Evolutionary conservation across 2,329 filamentous ascomycete genomes (phyloP), one percentile per base, ranked within the genome.

Genomic region (Pseudogymnoascus sp.): DNA sequence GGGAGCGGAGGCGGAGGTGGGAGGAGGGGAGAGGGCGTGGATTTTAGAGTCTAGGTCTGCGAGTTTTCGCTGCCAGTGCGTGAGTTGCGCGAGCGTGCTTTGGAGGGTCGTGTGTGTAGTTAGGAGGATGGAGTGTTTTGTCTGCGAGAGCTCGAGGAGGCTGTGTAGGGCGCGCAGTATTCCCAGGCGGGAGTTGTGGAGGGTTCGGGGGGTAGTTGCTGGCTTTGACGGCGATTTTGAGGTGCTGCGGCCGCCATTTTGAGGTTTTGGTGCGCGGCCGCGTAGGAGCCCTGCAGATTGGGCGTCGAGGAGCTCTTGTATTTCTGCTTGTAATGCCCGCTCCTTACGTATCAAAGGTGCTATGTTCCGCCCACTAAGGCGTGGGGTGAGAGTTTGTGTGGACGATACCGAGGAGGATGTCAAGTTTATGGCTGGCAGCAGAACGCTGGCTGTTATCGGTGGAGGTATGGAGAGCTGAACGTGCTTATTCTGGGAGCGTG

Each of bases 231-330:
- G 24, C 7, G 24, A 12, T 31, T 31, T 53, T 1, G 46, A 53
- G 14, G 46, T n/a, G 1, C 40, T 43, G 7, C 14, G 6, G 4
- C 6, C 2, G 24, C 24, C 46, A 53, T 53, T 53, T 31, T 16
- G 14, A 0, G 46, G 8, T 31, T 53, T 53, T 11, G 46, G 46
- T 6, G 46, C 46, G 8, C 46, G 24, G 2, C 77, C 65, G 2
- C 24, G 64, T 12, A 74, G 35, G 4, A 74, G 59, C 6, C 81
- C 83, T 64, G 80, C 79, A 31, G 81, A 79, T 69, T 87, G 84
- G 2, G 82, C 82, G 72, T 87, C 84, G 2, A 87, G 75, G 10
- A 87, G 73, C 56, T 78, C 74, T 70, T 87, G 84, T 10, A 87
- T 75, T 68, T 85, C 81, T 61, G 79, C 76, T 67, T 86, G 81